Evolutionary conservation across 257 asterid species (phyloP).

Genomic region (Capsicum chinense): DNA sequence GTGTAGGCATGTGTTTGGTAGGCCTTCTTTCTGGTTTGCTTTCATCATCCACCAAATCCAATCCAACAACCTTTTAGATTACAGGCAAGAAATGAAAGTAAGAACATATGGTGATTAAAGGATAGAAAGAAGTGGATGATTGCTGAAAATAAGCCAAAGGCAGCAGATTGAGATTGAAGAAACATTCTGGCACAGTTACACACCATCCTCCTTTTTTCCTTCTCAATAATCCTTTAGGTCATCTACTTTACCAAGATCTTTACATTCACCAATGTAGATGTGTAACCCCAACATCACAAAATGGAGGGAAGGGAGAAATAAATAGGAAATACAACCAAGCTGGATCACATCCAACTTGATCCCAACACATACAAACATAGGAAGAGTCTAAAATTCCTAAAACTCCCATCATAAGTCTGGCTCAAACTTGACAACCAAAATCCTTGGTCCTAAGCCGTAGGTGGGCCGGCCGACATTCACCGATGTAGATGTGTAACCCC

Average conservation of each 20-base stretch:
- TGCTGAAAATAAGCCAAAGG: background rate
- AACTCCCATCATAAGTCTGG: background rate
- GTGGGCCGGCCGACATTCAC: background rate
- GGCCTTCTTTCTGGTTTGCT: slow-evolving; percentile 99
- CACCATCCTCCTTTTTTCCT: background rate
- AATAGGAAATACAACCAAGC: background rate
- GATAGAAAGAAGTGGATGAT: slow-evolving; percentile 6
- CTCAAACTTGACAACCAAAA: background rate
- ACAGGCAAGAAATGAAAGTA: slow-evolving; percentile 12
- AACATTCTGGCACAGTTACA: background rate
- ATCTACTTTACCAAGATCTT: slow-evolving; percentile 18
- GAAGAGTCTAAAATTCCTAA: background rate
- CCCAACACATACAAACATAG: background rate
- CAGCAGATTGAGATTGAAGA: background rate
- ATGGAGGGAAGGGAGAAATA: background rate
- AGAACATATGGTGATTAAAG: background rate
- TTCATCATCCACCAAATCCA: slow-evolving; percentile 99
- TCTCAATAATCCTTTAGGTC: background rate
- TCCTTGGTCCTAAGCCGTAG: background rate
- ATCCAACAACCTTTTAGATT: slow-evolving; percentile 82
- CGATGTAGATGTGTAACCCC: background rate
- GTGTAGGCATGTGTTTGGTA: slow-evolving; percentile 98
- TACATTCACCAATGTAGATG: background rate
- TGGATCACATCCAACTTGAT: slow-evolving; percentile 6
- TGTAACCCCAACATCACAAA: background rate